Evolutionary conservation across 441 rosid genomes (phyloP).

Genomic region (Corymbia calophylla): DNA sequence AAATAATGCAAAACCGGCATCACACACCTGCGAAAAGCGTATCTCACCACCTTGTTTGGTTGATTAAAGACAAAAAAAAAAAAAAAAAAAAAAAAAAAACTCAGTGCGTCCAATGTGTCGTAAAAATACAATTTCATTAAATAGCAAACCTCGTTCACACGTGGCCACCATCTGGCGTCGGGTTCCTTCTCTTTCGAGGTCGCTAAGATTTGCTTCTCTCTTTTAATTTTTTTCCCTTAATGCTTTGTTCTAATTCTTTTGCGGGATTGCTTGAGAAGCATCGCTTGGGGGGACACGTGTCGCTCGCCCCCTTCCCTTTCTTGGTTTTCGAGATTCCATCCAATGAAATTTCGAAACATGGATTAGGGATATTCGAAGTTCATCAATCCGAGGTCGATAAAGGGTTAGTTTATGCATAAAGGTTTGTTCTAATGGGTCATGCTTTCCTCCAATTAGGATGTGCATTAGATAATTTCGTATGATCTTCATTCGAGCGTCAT

Average conservation of each 20-base stretch:
- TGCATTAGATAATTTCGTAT: neutral
- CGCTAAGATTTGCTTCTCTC: neutral
- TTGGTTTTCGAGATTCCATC: neutral
- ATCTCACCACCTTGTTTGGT: neutral
- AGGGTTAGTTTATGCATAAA: neutral
- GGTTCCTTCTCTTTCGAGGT: neutral
- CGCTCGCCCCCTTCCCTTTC: neutral
- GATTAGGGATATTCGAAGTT: neutral
- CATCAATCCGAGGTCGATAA: neutral
- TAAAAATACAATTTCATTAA: neutral
- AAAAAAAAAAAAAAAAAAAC: neutral
- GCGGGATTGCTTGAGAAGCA: neutral
- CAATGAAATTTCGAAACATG: neutral
- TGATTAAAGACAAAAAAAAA: neutral
- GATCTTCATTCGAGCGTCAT: fast-evolving
- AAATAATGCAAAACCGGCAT: neutral
- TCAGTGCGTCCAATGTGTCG: neutral
- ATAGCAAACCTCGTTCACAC: neutral
- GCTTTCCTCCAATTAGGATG: neutral
- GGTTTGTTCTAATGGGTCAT: neutral
- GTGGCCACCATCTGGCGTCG: neutral
- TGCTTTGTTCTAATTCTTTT: neutral
- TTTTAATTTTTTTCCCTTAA: neutral
- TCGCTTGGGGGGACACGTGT: neutral
- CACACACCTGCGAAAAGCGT: neutral